phyloP scores from a whole-genome alignment of 176 grass and related monocot genomes.

The maize (Zea mays) region DNA sequence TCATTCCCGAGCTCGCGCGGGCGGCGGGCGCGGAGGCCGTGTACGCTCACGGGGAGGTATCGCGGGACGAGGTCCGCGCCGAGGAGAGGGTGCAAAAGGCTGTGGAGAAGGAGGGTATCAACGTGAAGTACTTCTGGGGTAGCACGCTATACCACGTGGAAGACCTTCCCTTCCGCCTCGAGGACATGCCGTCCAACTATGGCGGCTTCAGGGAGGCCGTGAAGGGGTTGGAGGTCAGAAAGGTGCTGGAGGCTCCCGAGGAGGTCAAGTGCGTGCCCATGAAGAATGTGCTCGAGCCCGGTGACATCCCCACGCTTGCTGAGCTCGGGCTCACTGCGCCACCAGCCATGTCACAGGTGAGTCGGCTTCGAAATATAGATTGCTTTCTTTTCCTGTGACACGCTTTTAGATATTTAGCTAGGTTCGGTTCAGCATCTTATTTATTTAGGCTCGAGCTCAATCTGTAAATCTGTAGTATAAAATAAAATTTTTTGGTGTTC shows the following conservation, averaged over 20 bases:
- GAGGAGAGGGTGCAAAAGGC: constrained; percentile 77
- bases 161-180: constrained; percentile 69
- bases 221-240: constrained; percentile 63
- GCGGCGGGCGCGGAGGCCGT: constrained; percentile 61
- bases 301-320: constrained; percentile 71
- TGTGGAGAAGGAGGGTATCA: constrained; percentile 78
- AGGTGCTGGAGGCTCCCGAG: constrained; percentile 58
- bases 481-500: background rate
- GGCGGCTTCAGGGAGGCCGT: constrained; percentile 77
- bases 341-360: constrained; percentile 58
- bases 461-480: background rate
- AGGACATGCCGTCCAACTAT: constrained; percentile 72
- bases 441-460: background rate
- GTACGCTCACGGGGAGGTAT: constrained; percentile 86
- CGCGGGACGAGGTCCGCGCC: constrained; percentile 65
- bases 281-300: constrained; percentile 73
- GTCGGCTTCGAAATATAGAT: background rate
- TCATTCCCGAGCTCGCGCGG: constrained; percentile 74
- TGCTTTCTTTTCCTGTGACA: background rate
- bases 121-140: constrained; percentile 97
- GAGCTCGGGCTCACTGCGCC: constrained; percentile 65
- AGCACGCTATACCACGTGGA: constrained; percentile 91
- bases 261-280: constrained; percentile 79
- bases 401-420: background rate
- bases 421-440: background rate